Base-by-base conservation (phyloP, 805 yeast species). In the Lachancea meyersii region DNA sequence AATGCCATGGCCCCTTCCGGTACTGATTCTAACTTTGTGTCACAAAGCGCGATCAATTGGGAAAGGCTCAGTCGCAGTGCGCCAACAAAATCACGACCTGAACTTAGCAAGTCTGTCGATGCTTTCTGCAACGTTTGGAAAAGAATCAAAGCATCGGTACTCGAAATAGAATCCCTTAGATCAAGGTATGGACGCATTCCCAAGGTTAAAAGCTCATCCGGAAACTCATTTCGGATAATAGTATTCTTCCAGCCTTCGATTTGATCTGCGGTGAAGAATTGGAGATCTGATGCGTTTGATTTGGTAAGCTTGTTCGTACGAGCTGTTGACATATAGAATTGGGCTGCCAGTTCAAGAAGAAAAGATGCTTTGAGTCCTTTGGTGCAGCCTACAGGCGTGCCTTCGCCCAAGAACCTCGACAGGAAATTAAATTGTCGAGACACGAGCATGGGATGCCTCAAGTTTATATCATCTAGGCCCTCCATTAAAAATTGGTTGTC, bases 161-260 rank as follows among this genome's bases (percentile, higher is more conserved):
- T 14, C 4, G 22, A 20, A 18, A 19, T n/a, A 13, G n/a, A 19
- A 5, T 21, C 3, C 16, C n/a, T 22, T n/a, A 3, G 5, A 20
- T 27, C 9, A 10, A 14, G 22, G 19, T 13, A 34, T n/a, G 28
- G 17, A 11, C 21, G 13, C 43, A 34, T 16, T 11, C 20, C 36
- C 14, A 14, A 10, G 4, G 24, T 27, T 13, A 26, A 9, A 14
- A 35, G 26, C 11, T 33, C 38, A 7, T 40, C 28, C 11, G 43
- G 38, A n/a, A 34, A 6, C 22, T 34, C 14, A 17, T 16, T 14
- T 9, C 34, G 13, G 31, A 40, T 13, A 13, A 40, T 26, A 18
- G 10, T 21, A 4, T 40, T 35, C 21, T 34, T 40, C 38, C 35
- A 28, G 6, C n/a, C 20, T 8, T 40, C 38, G 6, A 40, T n/a